Conservation (phyloP, 2,329 filamentous ascomycete genomes). For the Massarina eburnea region DNA sequence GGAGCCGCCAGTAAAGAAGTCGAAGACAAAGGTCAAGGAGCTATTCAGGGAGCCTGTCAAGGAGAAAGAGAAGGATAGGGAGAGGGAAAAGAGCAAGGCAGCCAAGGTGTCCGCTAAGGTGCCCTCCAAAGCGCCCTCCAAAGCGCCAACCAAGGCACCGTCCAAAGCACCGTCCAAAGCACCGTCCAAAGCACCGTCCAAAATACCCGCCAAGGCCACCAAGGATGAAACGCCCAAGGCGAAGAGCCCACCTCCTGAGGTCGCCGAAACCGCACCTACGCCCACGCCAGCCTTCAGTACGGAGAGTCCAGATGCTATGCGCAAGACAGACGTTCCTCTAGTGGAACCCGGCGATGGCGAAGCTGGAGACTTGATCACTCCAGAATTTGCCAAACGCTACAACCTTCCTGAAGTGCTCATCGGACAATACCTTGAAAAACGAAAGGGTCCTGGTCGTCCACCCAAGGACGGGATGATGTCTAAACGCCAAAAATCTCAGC, state of each 20-base stretch:
- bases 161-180: conserved; percentile 24
- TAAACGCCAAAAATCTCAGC: conserved; percentile 68
- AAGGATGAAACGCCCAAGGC: conserved; percentile 25
- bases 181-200: conserved; percentile 24
- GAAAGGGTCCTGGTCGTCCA: conserved; percentile 76
- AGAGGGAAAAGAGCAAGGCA: conserved; percentile 19
- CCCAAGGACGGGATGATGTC: conserved; percentile 85
- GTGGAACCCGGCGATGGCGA: conserved; percentile 23
- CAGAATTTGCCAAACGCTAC: conserved; percentile 46
- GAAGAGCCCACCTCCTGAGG: conserved; percentile 32
- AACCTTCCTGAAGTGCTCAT: conserved; percentile 39
- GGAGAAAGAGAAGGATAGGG: conserved; percentile 4
- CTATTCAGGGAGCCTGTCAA: conserved; percentile 11
- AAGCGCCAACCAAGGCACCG: conserved; percentile 17
- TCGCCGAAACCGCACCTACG: conserved; percentile 21
- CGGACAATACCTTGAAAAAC: conserved; percentile 57
- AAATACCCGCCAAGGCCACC: conserved; percentile 24
- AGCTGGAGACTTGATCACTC: conserved; percentile 37
- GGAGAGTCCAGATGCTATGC: conserved; percentile 29
- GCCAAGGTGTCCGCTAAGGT: conserved; percentile 21
- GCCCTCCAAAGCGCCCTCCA: conserved; percentile 11
- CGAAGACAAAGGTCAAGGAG: conserved; percentile 14
- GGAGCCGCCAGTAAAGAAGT: conserved; percentile 14
- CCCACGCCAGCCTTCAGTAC: conserved; percentile 16
- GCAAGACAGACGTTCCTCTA: conserved; percentile 19